phyloP scores from a whole-genome alignment of 2,329 filamentous ascomycete species.

The Didymella sp. region DNA sequence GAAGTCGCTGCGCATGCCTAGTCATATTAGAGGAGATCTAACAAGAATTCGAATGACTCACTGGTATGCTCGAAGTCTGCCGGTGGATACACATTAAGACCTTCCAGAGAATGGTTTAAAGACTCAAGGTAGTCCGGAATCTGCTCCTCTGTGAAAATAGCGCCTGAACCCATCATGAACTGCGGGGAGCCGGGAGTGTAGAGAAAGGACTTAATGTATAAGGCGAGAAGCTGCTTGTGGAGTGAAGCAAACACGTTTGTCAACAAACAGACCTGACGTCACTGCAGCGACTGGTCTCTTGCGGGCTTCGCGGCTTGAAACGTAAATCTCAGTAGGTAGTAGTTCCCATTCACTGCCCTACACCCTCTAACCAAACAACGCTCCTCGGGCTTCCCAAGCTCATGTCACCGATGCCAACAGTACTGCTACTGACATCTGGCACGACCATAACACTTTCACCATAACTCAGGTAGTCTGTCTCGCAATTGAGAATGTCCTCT shows the following conservation, averaged over 20 bases:
- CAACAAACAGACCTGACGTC: not conserved
- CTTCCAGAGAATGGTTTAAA: not conserved
- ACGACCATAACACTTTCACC: constrained; percentile 80
- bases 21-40: not conserved
- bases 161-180: not conserved
- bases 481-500: constrained; percentile 61
- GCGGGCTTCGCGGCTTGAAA: not conserved
- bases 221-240: not conserved
- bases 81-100: not conserved
- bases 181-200: not conserved
- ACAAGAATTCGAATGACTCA: not conserved
- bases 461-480: constrained; percentile 80
- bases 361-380: constrained; percentile 43
- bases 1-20: not conserved
- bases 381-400: constrained; percentile 26
- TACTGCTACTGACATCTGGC: constrained; percentile 73
- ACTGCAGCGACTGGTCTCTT: not conserved
- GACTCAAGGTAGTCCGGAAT: not conserved
- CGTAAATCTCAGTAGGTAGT: too few species aligned
- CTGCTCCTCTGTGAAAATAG: not conserved
- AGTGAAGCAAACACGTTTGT: not conserved
- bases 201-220: not conserved
- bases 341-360: constrained; percentile 8
- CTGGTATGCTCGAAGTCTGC: not conserved
- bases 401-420: constrained; percentile 45